Conservation (phyloP, 2,329 filamentous ascomycete species). For the Cryoendolithus antarcticus region DNA sequence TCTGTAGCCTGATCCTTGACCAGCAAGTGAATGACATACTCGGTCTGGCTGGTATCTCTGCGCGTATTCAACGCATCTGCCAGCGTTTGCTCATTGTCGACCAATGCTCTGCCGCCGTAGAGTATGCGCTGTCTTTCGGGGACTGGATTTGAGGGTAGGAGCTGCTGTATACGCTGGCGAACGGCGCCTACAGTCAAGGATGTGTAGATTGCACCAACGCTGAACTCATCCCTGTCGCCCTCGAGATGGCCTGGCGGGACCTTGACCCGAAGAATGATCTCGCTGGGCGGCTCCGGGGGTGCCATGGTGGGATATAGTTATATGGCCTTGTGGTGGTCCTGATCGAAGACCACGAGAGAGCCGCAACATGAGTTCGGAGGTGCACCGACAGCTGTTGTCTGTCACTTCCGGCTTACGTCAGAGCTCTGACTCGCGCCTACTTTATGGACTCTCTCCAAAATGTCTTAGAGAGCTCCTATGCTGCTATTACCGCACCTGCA, state of each 20-base stretch:
- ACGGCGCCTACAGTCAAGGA: conserved; percentile 38
- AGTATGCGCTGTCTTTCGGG: conserved; percentile 44
- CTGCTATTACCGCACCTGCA: too few species aligned
- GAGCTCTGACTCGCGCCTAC: too few species aligned
- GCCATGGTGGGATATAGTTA: conserved; percentile 10
- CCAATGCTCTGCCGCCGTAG: conserved; percentile 42
- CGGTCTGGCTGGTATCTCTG: conserved; percentile 31
- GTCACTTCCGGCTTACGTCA: too few species aligned
- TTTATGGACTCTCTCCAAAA: too few species aligned
- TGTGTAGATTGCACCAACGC: conserved; percentile 15
- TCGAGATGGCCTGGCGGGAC: conserved; percentile 20
- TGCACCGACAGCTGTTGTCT: too few species aligned
- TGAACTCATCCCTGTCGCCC: conserved; percentile 16
- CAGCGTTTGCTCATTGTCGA: conserved; percentile 37
- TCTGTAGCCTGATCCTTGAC: conserved; percentile 11
- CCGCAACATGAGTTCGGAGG: too few species aligned
- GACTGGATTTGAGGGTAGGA: conserved; percentile 34
- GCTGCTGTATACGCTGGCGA: conserved; percentile 39
- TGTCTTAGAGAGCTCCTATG: too few species aligned
- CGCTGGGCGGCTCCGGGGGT: conserved; percentile 17
- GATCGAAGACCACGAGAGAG: conserved; percentile 12
- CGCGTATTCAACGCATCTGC: conserved; percentile 38
- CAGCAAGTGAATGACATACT: conserved; percentile 24
- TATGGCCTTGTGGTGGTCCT: too few species aligned
- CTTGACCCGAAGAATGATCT: conserved; percentile 20